Percentiles rank a stretch among this genome's conserved stretches.
These are phyloP conservation scores for Furcasterigmium furcatum DNA, from an alignment of 2,329 filamentous ascomycete genomes.

Conservation along the genomic window DNA sequence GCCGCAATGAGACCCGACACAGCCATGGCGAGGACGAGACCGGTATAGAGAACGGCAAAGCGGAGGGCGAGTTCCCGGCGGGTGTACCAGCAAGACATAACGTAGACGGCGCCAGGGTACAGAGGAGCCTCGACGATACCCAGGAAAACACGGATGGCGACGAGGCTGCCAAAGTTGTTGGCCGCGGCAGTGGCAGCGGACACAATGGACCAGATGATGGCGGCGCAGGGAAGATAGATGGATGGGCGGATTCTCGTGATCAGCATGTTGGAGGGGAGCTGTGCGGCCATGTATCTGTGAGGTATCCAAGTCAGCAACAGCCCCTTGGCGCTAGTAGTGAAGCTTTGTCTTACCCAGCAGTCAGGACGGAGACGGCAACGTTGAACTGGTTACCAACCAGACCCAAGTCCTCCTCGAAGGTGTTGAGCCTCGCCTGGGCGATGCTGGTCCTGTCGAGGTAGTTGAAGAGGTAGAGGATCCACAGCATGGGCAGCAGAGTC, in stretches of 20 bases:
- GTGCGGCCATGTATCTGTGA: conserved; percentile 14
- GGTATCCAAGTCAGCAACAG: too few species aligned
- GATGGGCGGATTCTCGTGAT: neutral
- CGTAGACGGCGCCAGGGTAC: conserved; percentile 9
- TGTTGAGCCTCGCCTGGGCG: conserved; percentile 7
- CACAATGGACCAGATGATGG: conserved; percentile 16
- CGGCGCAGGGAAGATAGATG: neutral
- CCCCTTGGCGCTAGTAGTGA: neutral
- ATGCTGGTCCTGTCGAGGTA: conserved; percentile 10
- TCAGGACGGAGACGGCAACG: conserved; percentile 9
- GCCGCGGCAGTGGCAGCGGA: conserved; percentile 15
- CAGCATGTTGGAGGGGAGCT: conserved; percentile 14
- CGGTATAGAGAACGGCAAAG: neutral
- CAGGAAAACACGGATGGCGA: conserved; percentile 24
- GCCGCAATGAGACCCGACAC: neutral
- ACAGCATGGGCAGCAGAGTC: conserved; percentile 12
- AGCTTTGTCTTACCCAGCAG: conserved; percentile 2
- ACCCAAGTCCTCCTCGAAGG: conserved; percentile 8
- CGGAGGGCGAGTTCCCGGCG: conserved; percentile 55
- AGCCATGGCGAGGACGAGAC: neutral
- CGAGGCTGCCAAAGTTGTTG: conserved; percentile 8
- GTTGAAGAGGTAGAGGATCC: conserved; percentile 16
- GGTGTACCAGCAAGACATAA: conserved; percentile 62
- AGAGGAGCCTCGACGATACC: conserved; percentile 19
- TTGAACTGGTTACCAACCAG: conserved; percentile 11